Base-by-base conservation (phyloP, 805 yeast species). In the Starmerella kuoi region DNA sequence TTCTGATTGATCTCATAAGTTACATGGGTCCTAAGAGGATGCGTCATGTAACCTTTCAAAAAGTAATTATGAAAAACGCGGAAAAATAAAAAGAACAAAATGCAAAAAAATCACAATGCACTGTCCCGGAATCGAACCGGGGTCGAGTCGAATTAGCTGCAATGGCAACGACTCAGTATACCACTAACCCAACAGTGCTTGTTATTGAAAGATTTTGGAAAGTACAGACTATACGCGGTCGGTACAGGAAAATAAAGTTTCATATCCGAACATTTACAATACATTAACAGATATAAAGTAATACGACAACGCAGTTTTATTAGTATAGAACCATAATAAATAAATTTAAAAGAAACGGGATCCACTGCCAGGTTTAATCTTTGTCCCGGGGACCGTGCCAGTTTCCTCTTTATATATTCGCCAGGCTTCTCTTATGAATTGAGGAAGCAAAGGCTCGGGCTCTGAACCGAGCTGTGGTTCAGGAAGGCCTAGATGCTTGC, bases 41-140 rank as follows among this genome's bases (percentile, higher is more conserved):
- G n/a, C n/a, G n/a, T n/a, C n/a, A n/a, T n/a, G n/a, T n/a, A n/a
- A n/a, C n/a, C n/a, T n/a, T n/a, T n/a, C n/a, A n/a, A n/a, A n/a
- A n/a, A n/a, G n/a, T n/a, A n/a, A n/a, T n/a, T n/a, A n/a, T n/a
- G n/a, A n/a, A n/a, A n/a, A n/a, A n/a, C n/a, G n/a, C n/a, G n/a
- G n/a, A n/a, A n/a, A n/a, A n/a, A 14, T 25, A 25, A 25, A 25
- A 25, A 25, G 28, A 25, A 25, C 18, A 4, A 7, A 15, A 5
- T 4, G 32, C 9, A 19, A 12, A 33, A 26, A 25, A 23, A 61
- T 66, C 68, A 60, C 60, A 61, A 54, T 86, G 95, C 85, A 79
- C 84, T 77, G 81, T 87, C 95, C 95, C 96, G 86, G 96, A 95
- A 84, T 87, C 95, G 96, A 87, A 87, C 96, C 86, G 95, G 96